Base-by-base conservation (phyloP, 371 early-diverging fungal species). In the Mortierella sp. region DNA sequence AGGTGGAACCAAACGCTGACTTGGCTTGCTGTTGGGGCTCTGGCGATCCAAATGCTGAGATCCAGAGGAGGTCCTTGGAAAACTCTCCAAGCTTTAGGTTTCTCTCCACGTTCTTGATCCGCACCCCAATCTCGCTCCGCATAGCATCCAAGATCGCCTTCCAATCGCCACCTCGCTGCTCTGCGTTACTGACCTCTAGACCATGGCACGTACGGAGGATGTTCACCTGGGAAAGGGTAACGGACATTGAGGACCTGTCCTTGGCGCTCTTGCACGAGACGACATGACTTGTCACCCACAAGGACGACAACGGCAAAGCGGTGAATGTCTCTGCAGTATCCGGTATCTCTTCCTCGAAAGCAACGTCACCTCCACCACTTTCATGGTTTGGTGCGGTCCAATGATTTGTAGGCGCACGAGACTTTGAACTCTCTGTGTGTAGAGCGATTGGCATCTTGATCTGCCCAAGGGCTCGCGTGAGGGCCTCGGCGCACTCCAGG, bases 81-180 rank as follows among this genome's bases (percentile, higher is more conserved):
- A 86, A 86, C 7, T 79, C 78, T 32, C 87, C 84, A 0, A 87
- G 75, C 73, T 87, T 87, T 16, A 87, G 75, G 38, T 87, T 87
- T 29, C 87, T 73, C 63, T 87, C 87, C 11, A 87, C 84, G 24
- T 87, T 87, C 54, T 81, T 83, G 71, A 87, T 87, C 51, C 87
- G 78, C 18, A 87, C 87, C 5, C 87, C 84, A 72, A 79, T 55
- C 71, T 87, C 87, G 35, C 84, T 83, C 32, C 87, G 55, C 87
- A 87, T 87, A 0, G 87, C 87, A 58, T 87, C 84, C 48, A 87
- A 46, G 27, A 87, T 81, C 16, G 80, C 77, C 32, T 79, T 74
- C 82, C 83, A 86, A 29, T 86, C 87, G 48, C 82, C 87, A 3
- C 70, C 80, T 27, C 80, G 80, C 16, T 70, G 63, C 11, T 80